phyloP scores from a whole-genome alignment of 2,329 filamentous ascomycete genomes.

The Apiospora malaysiana region DNA sequence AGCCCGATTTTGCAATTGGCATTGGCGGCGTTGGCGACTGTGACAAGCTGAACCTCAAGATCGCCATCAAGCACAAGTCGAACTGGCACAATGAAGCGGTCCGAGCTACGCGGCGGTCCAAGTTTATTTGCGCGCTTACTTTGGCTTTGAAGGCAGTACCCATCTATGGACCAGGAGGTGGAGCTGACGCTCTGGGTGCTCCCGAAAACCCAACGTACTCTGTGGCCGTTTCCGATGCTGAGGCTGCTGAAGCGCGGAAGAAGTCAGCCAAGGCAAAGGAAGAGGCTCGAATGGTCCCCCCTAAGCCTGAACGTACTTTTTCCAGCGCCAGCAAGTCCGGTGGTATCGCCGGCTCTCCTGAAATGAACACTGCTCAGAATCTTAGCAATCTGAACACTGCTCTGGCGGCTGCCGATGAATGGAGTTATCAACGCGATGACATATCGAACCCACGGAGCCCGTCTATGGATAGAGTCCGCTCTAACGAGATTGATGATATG shows the following conservation, averaged over 20 bases:
- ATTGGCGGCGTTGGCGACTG: constrained; percentile 81
- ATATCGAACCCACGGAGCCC: constrained; percentile 38
- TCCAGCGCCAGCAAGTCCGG: constrained; percentile 28
- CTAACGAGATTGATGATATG: constrained; percentile 44
- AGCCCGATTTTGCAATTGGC: constrained; percentile 79
- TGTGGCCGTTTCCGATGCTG: constrained; percentile 73
- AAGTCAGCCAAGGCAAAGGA: constrained; percentile 66
- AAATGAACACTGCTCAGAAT: constrained; percentile 52
- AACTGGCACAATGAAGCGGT: constrained; percentile 90
- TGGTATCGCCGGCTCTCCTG: constrained; percentile 40
- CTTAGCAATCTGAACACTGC: constrained; percentile 49
- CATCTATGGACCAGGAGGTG: constrained; percentile 81
- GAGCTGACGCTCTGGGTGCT: constrained; percentile 64
- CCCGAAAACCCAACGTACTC: constrained; percentile 81
- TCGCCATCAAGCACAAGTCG: constrained; percentile 90
- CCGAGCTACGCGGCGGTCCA: constrained; percentile 81
- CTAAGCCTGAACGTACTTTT: constrained; percentile 31
- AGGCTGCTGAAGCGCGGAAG: constrained; percentile 68
- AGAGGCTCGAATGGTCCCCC: constrained; percentile 68
- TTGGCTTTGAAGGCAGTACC: constrained; percentile 85
- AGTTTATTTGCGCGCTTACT: constrained; percentile 95
- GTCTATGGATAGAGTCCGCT: constrained; percentile 41
- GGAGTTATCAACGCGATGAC: constrained; percentile 46
- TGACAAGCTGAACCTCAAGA: constrained; percentile 83
- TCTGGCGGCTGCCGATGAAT: constrained; percentile 44